These are phyloP conservation scores for Pisolithus sp. DNA, from an alignment of 768 basidiomycete genomes.

Conservation along the genomic window DNA sequence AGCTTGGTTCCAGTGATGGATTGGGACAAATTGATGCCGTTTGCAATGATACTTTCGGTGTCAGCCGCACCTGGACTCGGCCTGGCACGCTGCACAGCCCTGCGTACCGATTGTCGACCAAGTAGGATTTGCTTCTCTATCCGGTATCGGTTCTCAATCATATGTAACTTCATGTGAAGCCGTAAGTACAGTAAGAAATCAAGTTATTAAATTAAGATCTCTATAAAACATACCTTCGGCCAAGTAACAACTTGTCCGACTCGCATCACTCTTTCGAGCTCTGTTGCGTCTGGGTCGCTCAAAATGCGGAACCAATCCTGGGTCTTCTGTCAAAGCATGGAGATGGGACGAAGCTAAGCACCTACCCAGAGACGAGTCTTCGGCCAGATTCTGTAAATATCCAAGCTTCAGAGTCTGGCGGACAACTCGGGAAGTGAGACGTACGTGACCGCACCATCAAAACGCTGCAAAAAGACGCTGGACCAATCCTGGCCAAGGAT, in stretches of 20 bases:
- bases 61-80: slow-evolving; percentile 16
- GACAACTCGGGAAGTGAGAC: slow-evolving; percentile 24
- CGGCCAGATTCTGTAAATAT: slow-evolving; percentile 66
- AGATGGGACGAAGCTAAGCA: slow-evolving; percentile 3
- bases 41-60: slow-evolving; percentile 14
- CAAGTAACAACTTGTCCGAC: slow-evolving; percentile 91
- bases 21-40: slow-evolving; percentile 17
- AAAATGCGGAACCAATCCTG: slow-evolving; percentile 83
- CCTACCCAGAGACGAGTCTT: slow-evolving; percentile 69
- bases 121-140: slow-evolving; percentile 79
- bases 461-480: slow-evolving; percentile 90
- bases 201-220: background rate
- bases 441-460: slow-evolving; percentile 84
- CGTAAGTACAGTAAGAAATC: background rate
- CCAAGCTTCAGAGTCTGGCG: slow-evolving; percentile 7
- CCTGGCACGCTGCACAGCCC: slow-evolving; percentile 37
- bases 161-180: slow-evolving; percentile 60
- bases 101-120: slow-evolving; percentile 70
- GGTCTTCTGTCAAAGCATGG: background rate
- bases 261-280: slow-evolving; percentile 80
- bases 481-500: slow-evolving; percentile 94
- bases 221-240: slow-evolving; percentile 65
- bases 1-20: slow-evolving; percentile 18
- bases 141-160: slow-evolving; percentile 86
- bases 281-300: slow-evolving; percentile 73